Base-by-base conservation (phyloP, 2,329 filamentous ascomycete genomes). In the Colletotrichum musicola region DNA sequence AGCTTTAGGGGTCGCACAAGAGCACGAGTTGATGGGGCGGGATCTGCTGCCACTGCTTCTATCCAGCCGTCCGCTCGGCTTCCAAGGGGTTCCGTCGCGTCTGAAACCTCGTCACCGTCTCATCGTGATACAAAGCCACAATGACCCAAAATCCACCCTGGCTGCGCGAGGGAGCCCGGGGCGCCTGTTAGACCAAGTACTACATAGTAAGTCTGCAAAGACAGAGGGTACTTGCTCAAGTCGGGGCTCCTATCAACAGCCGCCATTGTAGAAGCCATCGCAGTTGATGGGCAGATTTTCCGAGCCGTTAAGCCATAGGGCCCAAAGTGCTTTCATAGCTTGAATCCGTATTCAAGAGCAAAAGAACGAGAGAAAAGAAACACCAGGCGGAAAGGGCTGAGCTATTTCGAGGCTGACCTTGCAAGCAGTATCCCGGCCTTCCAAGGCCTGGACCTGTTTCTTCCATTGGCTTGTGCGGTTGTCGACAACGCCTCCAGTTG, bases 81-180 rank as follows among this genome's bases (percentile, higher is more conserved):
- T 20, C 27, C 22, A 60, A 65, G 55, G 62, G 50, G 65, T 46
- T 35, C 40, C 62, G 35, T 47, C 55, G 14, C 46, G 55, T 61
- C 66, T 69, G 66, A 69, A 69, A 69, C 66, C 62, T 44, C 50
- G 44, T 69, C 55, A 54, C 62, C 62, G 66, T 68, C 44, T 69
- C 50, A 69, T 61, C 42, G 50, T 61, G 35, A 69, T 56, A 61
- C 62, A 51, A 42, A 42, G n/a, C 63, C 47, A 54, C 47, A 54
- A 16, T 16, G 14, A 50, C 18, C 30, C 30, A 35, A 35, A 35
- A 35, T 35, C 30, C 30, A 35, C 30, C 30, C 30, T 35, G 30
- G 30, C 30, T 35, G 30, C 30, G 30, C 7, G 30, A 25, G 30
- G 10, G 30, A 9, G 7, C 10, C 30, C 30, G 10, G 30, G 7